A percentile compares a stretch with the other conserved stretches of the same genome.
These are phyloP conservation scores for Rhipidocladum racemiflorum DNA, from an alignment of 176 grass and related monocot species.

Conservation along the genomic window DNA sequence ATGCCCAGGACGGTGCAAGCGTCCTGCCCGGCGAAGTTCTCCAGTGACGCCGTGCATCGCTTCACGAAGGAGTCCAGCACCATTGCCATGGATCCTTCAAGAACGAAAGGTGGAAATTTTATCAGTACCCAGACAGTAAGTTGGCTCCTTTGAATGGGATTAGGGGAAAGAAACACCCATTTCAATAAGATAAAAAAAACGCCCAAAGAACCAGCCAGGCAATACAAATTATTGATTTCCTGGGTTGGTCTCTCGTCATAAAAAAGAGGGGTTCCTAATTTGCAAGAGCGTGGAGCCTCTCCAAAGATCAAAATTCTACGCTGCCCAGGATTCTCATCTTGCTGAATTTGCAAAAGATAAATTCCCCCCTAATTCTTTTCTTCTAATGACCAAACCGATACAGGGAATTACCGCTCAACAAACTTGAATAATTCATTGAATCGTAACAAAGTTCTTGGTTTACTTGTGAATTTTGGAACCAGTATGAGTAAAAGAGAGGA, in stretches of 20 bases:
- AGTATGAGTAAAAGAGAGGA: not conserved
- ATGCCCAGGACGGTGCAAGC: conserved; percentile 47
- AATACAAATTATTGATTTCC: not conserved
- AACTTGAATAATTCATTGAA: not conserved
- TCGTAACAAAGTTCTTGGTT: not conserved
- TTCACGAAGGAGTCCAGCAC: conserved; percentile 57
- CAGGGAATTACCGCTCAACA: not conserved
- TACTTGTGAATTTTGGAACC: not conserved
- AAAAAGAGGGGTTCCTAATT: not conserved
- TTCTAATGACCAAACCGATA: not conserved
- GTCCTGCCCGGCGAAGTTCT: conserved; percentile 37
- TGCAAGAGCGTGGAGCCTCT: not conserved
- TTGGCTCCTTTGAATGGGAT: not conserved
- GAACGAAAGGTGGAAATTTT: not conserved
- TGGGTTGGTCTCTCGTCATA: not conserved
- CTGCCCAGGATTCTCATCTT: not conserved
- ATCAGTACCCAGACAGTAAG: not conserved
- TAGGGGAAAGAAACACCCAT: not conserved
- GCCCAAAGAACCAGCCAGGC: not conserved
- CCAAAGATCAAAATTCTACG: not conserved
- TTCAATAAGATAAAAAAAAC: not conserved
- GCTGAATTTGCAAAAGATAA: conserved; percentile 6
- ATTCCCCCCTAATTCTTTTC: not conserved
- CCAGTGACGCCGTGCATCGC: conserved; percentile 39
- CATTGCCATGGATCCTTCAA: conserved; percentile 53